Conservation (phyloP, 768 basidiomycete species). For the Crassisporium funariophilum region DNA sequence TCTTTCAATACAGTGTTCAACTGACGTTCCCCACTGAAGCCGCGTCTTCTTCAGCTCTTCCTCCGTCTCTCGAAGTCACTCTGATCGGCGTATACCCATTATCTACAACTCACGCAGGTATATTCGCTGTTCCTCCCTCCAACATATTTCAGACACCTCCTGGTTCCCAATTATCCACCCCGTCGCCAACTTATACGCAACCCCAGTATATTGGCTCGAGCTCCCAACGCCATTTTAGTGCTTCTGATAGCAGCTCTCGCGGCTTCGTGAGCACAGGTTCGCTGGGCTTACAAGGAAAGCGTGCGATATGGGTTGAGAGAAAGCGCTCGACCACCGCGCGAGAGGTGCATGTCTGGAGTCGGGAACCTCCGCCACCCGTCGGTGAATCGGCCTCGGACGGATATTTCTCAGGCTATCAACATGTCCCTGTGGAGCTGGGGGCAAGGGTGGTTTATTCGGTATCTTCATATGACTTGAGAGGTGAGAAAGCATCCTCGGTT, state of each 20-base stretch:
- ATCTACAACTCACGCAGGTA: slow-evolving; percentile 18
- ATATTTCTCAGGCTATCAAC: no score
- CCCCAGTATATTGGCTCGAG: no score
- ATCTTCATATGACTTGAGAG: slow-evolving; percentile 42
- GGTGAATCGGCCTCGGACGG: background rate
- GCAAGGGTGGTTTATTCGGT: slow-evolving; percentile 31
- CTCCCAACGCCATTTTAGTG: no score
- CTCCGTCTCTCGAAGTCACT: slow-evolving; percentile 34
- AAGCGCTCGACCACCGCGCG: slow-evolving; percentile 41
- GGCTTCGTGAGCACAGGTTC: slow-evolving; percentile 54
- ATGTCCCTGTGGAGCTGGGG: slow-evolving; percentile 26
- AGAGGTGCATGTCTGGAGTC: slow-evolving; percentile 47
- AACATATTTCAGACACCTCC: slow-evolving; percentile 7
- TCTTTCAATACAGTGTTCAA: slow-evolving; percentile 49
- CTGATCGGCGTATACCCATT: slow-evolving; percentile 48
- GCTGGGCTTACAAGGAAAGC: slow-evolving; percentile 49
- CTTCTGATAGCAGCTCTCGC: slow-evolving; percentile 24
- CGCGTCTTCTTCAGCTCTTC: background rate
- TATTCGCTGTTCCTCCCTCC: slow-evolving; percentile 5
- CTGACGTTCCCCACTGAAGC: slow-evolving; percentile 12
- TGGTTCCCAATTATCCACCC: slow-evolving; percentile 3
- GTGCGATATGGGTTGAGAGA: slow-evolving; percentile 61
- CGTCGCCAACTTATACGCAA: no score
- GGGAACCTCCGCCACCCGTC: slow-evolving; percentile 7
- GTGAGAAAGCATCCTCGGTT: slow-evolving; percentile 20